phyloP scores from a whole-genome alignment of 805 yeast species.

The Lipomyces japonicus region DNA sequence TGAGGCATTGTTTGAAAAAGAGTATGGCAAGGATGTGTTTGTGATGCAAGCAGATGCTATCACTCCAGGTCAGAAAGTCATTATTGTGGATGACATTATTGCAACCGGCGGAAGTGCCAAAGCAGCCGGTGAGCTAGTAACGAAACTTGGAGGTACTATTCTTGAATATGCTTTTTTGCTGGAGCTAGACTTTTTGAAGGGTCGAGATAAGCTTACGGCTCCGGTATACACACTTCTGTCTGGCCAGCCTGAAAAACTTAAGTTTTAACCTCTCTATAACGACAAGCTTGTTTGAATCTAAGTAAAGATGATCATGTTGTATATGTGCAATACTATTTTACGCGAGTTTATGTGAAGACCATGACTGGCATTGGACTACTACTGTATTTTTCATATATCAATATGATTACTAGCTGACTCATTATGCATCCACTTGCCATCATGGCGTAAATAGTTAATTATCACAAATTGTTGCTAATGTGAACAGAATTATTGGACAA shows the following conservation, averaged over 20 bases:
- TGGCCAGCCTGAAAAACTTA: constrained; percentile 28
- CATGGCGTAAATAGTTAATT: no score
- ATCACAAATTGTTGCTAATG: no score
- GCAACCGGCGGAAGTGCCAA: constrained; percentile 95
- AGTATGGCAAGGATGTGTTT: constrained; percentile 85
- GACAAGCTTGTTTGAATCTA: constrained; percentile 5
- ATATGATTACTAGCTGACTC: no score
- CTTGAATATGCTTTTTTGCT: constrained; percentile 81
- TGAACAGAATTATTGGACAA: no score
- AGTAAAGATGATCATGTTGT: not conserved
- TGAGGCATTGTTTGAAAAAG: constrained; percentile 75
- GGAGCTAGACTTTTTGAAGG: constrained; percentile 93
- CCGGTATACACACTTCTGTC: constrained; percentile 81
- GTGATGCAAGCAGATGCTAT: constrained; percentile 84
- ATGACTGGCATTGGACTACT: no score
- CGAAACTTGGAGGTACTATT: constrained; percentile 62
- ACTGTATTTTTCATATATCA: no score
- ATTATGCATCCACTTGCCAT: no score
- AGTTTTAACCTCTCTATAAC: no score
- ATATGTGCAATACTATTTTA: constrained; percentile 3
- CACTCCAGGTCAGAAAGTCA: constrained; percentile 72
- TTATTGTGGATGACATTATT: constrained; percentile 91
- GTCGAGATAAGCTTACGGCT: constrained; percentile 79
- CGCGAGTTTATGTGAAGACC: constrained; percentile 11
- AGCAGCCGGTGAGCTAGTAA: constrained; percentile 86